These are phyloP conservation scores for Mucor ambiguus DNA, from an alignment of 371 early-diverging fungal species.

Conservation along the genomic window DNA sequence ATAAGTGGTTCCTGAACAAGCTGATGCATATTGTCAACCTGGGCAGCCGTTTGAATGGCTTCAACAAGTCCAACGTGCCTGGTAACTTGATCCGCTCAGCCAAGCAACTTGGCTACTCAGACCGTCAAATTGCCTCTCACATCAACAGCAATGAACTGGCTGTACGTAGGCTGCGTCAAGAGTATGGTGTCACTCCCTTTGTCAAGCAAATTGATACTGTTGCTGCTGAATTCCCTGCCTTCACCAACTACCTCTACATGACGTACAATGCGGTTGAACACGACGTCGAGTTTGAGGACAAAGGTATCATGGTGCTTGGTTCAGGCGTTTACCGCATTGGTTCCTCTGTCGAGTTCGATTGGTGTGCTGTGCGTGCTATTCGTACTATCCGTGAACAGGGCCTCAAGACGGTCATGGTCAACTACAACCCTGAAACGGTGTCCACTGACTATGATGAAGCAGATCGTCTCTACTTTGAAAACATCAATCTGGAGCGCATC, in stretches of 20 bases:
- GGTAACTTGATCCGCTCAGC: slow-evolving; percentile 64
- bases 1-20: slow-evolving; percentile 95
- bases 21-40: slow-evolving; percentile 66
- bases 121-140: slow-evolving; percentile 76
- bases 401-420: slow-evolving; percentile 92
- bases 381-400: slow-evolving; percentile 83
- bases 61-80: slow-evolving; percentile 55
- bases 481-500: slow-evolving; percentile 88
- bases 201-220: slow-evolving; percentile 98
- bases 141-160: slow-evolving; percentile 86
- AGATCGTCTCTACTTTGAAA: slow-evolving; percentile 95
- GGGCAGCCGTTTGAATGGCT: slow-evolving; percentile 46
- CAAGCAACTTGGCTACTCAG: slow-evolving; percentile 93
- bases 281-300: slow-evolving; percentile 86
- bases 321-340: slow-evolving; percentile 97
- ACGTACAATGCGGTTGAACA: slow-evolving; percentile 93
- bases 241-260: slow-evolving; percentile 95
- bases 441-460: slow-evolving; percentile 96
- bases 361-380: slow-evolving; percentile 94
- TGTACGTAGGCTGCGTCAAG: slow-evolving; percentile 79
- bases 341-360: slow-evolving; percentile 94
- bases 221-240: slow-evolving; percentile 96
- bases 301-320: slow-evolving; percentile 93
- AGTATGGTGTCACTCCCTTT: slow-evolving; percentile 83
- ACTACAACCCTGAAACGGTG: slow-evolving; percentile 98